Evolutionary conservation across 805 yeast genomes (phyloP), one percentile per base, ranked within the genome.

Genomic region (Saccharomycopsis oosterbeekiorum): DNA sequence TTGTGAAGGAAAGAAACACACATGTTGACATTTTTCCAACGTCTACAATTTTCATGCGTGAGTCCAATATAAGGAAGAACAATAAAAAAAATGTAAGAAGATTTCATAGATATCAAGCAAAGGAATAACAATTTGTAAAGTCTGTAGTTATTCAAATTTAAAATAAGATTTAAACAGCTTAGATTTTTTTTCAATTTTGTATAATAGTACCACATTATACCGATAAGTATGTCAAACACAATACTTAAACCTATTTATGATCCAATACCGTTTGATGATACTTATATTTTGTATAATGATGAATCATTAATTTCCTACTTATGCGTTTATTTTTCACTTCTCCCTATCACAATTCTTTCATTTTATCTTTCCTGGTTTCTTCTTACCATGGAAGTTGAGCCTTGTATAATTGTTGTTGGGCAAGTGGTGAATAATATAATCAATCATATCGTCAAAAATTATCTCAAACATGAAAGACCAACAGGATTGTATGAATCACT

Each of bases 281-380:
- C 97, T 0, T 86, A 87, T 68, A 88, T 93, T 19, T 75, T 89
- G 24, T 93, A 91, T 69, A 85, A 87, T 65, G 86, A 91, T 6
- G 70, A 74, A 12, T 94, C 86, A 68, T 65, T 74, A 5, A 56
- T 88, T 10, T 84, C 96, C 2, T 70, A 82, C 40, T 68, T 80
- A 0, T 75, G 84, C 10, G 97, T 93, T 1, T 81, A 86, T 59
- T 79, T 88, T 61, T 87, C 98, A 19, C 77, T 94, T 34, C 75
- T 86, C 8, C 99, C 99, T 1, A 87, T 92, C 59, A 81, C 85
- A 50, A 77, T 89, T 21, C 79, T 92, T 72, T 83, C 88, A 24
- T 88, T 88, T 68, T 86, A 92, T 68, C 80, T 89, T 40, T 83
- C 97, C 12, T 88, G 96, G 89, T 88, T 92, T 68, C 74, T 93